These are phyloP conservation scores for Lactuca saligna DNA, from an alignment of 129 eudicot species.

Conservation along the genomic window DNA sequence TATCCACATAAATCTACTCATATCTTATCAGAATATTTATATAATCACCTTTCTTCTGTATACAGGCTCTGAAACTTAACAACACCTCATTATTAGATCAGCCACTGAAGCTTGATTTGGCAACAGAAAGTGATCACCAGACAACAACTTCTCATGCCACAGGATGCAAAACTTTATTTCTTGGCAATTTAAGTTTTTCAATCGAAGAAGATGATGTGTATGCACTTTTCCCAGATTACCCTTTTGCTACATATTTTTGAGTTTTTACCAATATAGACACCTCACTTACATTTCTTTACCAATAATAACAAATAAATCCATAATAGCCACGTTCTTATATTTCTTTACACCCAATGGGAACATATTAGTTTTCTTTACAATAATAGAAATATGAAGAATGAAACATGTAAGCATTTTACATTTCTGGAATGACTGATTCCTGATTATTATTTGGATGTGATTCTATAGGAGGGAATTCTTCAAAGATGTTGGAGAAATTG, in stretches of 20 bases:
- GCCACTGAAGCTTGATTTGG: constrained; percentile 22
- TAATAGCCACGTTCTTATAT: no score
- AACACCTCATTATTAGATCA: constrained; percentile 11
- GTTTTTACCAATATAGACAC: no score
- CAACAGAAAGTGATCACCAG: constrained; percentile 2
- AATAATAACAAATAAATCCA: no score
- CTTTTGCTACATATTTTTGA: no score
- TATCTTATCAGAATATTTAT: not conserved
- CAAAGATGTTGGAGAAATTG: constrained; percentile 70
- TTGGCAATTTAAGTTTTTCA: constrained; percentile 71
- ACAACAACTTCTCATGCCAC: constrained; percentile 26
- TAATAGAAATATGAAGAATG: no score
- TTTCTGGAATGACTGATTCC: no score
- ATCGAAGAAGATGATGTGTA: constrained; percentile 72
- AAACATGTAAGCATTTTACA: no score
- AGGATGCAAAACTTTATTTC: constrained; percentile 71
- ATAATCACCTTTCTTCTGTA: constrained; percentile 1
- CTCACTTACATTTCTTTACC: not conserved
- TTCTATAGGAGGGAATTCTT: constrained; percentile 65
- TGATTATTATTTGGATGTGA: not conserved
- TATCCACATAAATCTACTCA: not conserved
- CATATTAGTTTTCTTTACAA: not conserved
- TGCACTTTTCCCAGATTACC: constrained; percentile 19
- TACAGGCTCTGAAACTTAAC: constrained; percentile 30
- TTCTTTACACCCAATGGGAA: no score